These are phyloP conservation scores for Sphaerulina populicola DNA, from an alignment of 2,329 filamentous ascomycete genomes.

Conservation along the genomic window DNA sequence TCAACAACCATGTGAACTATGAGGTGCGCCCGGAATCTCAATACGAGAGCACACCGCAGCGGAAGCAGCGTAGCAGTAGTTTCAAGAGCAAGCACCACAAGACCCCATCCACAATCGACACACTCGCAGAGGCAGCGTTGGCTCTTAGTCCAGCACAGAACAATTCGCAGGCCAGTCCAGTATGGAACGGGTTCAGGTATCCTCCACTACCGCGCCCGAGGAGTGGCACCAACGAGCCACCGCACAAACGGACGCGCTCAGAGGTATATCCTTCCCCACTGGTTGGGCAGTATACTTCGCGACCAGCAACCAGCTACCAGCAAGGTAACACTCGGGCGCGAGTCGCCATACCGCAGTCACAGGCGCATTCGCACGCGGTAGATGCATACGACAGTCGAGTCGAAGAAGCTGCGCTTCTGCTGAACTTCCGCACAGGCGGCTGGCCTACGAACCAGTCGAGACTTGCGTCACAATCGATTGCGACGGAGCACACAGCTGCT, in stretches of 20 bases:
- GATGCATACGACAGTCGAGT: conserved; percentile 32
- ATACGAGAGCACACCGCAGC: conserved; percentile 17
- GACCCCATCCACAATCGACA: conserved; percentile 37
- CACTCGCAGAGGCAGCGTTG: conserved; percentile 39
- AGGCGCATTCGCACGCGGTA: conserved; percentile 11
- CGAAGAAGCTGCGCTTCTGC: conserved; percentile 41
- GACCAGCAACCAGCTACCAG: conserved; percentile 44
- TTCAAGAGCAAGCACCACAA: conserved; percentile 25
- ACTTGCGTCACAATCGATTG: conserved; percentile 10
- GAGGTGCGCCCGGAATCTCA: conserved; percentile 18
- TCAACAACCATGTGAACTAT: conserved; percentile 24
- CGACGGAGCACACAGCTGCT: conserved; percentile 4
- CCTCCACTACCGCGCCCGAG: conserved; percentile 20
- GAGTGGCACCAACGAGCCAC: conserved; percentile 40
- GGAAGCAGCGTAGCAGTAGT: conserved; percentile 15
- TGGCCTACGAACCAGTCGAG: conserved; percentile 16
- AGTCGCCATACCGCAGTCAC: conserved; percentile 10
- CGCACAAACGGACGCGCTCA: conserved; percentile 53
- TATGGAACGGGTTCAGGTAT: conserved; percentile 19
- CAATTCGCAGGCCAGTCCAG: conserved; percentile 9
- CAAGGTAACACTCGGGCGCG: conserved; percentile 28
- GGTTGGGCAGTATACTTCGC: conserved; percentile 33
- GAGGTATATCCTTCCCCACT: conserved; percentile 46
- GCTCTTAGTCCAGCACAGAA: conserved; percentile 32
- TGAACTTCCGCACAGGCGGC: conserved; percentile 36